Base-by-base conservation (phyloP, 177 flowering plant species). In the Vitis hybrid region DNA sequence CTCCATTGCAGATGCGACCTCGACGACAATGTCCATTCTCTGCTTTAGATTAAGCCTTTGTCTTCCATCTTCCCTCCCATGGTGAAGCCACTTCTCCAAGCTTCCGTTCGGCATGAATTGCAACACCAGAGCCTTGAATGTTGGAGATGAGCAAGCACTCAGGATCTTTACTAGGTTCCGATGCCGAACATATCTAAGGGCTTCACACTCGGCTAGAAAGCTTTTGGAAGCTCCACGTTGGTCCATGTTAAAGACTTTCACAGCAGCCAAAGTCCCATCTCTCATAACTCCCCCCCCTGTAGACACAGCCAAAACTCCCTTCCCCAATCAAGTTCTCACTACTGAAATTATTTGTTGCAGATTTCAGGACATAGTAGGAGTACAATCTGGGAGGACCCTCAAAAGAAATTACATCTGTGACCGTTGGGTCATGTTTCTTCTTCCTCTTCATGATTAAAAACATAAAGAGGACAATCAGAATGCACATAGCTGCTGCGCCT, bases 111-210 rank as follows among this genome's bases (percentile, higher is more conserved):
- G 46, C 46, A 41, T 41, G 8, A 66, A 73, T 27, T 70, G 79
- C 30, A 71, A 52, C 58, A 73, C 77, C 59, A 76, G 65, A 11
- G 80, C 82, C 66, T 79, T 79, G 72, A 76, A 76, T 9, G 64
- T 62, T 9, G 6, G 59, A 57, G 61, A 70, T 13, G 79, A 79
- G 51, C 82, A 79, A 11, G 77, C 71, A 32, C 72, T 76, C 48
- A 73, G 10, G 60, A 76, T 71, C 57, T 27, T 71, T 2, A 78
- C 78, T 1, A 78, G 66, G 64, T 78, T 78, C 7, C 73, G 57
- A 24, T 71, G 75, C 51, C 78, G 48, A 30, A 74, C 17, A 14
- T 65, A 58, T 18, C 73, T 54, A 4, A 78, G 70, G 9, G 72
- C 77, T 54, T 73, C 74, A 41, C 70, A 74, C 61, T 57, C 48